Evolutionary conservation across 352 stramenopile genomes (phyloP).

Genomic region (Phytophthora citrophthora): DNA sequence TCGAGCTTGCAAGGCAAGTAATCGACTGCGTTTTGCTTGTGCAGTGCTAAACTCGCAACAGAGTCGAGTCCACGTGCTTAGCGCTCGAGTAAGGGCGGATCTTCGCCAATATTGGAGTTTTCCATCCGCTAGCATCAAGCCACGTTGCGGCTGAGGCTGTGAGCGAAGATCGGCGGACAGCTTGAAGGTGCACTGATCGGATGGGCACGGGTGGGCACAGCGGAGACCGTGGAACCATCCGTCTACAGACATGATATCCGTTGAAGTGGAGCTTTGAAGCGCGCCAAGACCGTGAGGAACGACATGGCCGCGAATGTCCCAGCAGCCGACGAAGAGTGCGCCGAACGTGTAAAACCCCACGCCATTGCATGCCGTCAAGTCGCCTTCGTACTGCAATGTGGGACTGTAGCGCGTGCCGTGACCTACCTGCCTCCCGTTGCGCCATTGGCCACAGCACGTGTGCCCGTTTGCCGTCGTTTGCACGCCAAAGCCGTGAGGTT

Average conservation of each 20-base stretch:
- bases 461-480: constrained; percentile 37
- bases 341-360: constrained; percentile 56
- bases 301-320: constrained; percentile 17
- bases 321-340: constrained; percentile 47
- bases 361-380: constrained; percentile 28
- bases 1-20: constrained; percentile 31
- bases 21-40: constrained; percentile 12
- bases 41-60: constrained; percentile 11
- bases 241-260: constrained; percentile 10
- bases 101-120: constrained; percentile 30
- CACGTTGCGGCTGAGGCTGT: constrained; percentile 23
- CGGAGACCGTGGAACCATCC: constrained; percentile 60
- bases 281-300: constrained; percentile 46
- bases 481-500: constrained; percentile 53
- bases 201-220: constrained; percentile 36
- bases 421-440: constrained; percentile 38
- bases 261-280: constrained; percentile 22
- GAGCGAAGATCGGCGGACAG: constrained; percentile 3
- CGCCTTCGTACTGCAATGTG: constrained; percentile 53
- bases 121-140: constrained; percentile 26
- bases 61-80: constrained; percentile 14
- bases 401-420: constrained; percentile 47
- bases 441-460: constrained; percentile 47
- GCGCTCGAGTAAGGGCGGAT: constrained; percentile 12
- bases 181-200: constrained; percentile 6